Evolutionary conservation across 495 filamentous ascomycete species (phyloP).

Genomic region (Neurospora sp.): DNA sequence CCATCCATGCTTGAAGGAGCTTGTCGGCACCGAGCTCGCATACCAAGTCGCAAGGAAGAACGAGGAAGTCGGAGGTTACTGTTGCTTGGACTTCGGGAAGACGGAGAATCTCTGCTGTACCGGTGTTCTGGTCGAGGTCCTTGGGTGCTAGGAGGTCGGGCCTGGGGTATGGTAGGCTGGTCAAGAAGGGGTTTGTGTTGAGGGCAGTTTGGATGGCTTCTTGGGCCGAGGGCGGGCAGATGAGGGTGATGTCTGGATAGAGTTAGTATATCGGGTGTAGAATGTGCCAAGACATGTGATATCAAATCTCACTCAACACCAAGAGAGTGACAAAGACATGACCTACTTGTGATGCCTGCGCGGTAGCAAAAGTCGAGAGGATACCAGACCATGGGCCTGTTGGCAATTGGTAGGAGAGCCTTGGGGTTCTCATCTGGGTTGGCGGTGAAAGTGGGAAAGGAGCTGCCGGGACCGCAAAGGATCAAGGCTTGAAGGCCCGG

Average conservation of each 20-base stretch:
- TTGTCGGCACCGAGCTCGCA: slow-evolving; percentile 79
- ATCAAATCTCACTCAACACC: slow-evolving; percentile 5
- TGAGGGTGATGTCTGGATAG: slow-evolving; percentile 62
- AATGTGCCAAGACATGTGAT: not conserved
- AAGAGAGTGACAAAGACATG: not conserved
- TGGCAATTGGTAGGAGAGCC: slow-evolving; percentile 82
- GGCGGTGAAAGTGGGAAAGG: slow-evolving; percentile 83
- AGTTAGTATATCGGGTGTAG: not conserved
- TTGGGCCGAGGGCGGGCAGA: slow-evolving; percentile 67
- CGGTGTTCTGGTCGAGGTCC: slow-evolving; percentile 63
- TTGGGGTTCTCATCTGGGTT: slow-evolving; percentile 86
- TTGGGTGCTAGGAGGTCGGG: slow-evolving; percentile 66
- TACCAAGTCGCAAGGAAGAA: slow-evolving; percentile 88
- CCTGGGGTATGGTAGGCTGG: slow-evolving; percentile 63
- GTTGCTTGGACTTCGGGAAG: slow-evolving; percentile 58
- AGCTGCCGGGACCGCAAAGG: slow-evolving; percentile 82
- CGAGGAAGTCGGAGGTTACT: slow-evolving; percentile 76
- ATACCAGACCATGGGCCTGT: slow-evolving; percentile 94
- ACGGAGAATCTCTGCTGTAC: slow-evolving; percentile 84
- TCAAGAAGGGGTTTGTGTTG: slow-evolving; percentile 78
- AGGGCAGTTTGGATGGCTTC: slow-evolving; percentile 67
- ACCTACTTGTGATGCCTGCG: slow-evolving; percentile 68
- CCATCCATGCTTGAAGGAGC: slow-evolving; percentile 86
- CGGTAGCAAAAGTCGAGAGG: slow-evolving; percentile 83
- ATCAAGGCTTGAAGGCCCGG: slow-evolving; percentile 90